phyloP scores from a whole-genome alignment of 495 filamentous ascomycete species.

The Podospora anserina region DNA sequence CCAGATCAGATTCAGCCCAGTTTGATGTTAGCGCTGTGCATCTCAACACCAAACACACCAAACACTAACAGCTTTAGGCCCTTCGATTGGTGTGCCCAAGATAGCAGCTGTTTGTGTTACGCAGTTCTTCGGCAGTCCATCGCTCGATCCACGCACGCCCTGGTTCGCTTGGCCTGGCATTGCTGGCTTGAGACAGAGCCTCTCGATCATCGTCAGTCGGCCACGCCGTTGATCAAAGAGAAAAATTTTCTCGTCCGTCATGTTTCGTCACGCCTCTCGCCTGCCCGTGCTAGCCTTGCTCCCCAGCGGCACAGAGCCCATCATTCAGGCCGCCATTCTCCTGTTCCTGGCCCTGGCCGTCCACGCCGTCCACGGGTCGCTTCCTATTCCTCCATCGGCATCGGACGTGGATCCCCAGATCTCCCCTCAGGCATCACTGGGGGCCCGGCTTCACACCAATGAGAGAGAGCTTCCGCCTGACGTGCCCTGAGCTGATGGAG shows the following conservation, averaged over 20 bases:
- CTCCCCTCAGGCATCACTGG: background rate
- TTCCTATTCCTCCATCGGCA: constrained; percentile 2
- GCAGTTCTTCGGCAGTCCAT: background rate
- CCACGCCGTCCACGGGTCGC: background rate
- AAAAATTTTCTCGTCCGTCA: constrained; percentile 1
- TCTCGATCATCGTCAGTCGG: background rate
- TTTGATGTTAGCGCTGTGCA: background rate
- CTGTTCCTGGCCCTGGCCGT: constrained; percentile 1
- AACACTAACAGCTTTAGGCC: background rate
- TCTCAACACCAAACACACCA: background rate
- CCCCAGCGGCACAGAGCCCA: background rate
- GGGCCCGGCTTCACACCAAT: background rate
- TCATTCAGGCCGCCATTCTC: constrained; percentile 1
- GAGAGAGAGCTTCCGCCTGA: background rate
- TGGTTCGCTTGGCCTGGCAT: background rate
- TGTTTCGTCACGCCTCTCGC: constrained; percentile 5
- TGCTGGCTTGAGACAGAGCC: constrained; percentile 2
- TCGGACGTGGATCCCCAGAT: background rate
- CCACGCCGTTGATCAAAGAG: constrained; percentile 3
- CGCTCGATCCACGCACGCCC: constrained; percentile 1
- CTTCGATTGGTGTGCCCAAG: background rate
- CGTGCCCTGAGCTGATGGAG: background rate
- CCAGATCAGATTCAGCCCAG: constrained; percentile 5
- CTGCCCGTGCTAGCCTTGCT: background rate
- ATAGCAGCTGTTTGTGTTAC: background rate